phyloP scores from a whole-genome alignment of 164 flowering plant genomes.

The Echeveria elegans region DNA sequence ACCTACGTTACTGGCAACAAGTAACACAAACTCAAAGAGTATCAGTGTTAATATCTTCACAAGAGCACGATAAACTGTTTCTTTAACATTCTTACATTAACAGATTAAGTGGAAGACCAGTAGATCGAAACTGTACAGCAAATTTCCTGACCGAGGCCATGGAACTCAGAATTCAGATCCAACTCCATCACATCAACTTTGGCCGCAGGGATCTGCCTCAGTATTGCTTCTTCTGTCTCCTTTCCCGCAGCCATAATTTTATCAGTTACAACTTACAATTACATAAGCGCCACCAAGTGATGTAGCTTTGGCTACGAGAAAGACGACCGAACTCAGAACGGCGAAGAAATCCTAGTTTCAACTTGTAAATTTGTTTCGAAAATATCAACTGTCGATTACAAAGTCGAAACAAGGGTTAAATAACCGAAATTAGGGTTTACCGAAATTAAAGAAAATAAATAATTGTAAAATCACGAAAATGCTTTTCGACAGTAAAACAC shows the following conservation, averaged over 20 bases:
- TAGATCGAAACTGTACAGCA: background rate
- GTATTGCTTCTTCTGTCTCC: background rate
- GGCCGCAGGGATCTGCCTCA: background rate
- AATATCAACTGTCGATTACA: too few relatives aligned
- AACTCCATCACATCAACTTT: constrained; percentile 2
- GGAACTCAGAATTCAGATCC: constrained; percentile 8
- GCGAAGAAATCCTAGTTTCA: too few relatives aligned
- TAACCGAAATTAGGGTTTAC: too few relatives aligned
- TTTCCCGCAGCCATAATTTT: background rate
- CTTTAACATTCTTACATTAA: background rate
- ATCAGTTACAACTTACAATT: background rate
- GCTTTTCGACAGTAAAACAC: too few relatives aligned
- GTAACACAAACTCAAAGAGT: background rate
- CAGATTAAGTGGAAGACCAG: constrained; percentile 6
- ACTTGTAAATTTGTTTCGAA: too few relatives aligned
- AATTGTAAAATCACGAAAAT: too few relatives aligned
- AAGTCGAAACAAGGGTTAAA: too few relatives aligned
- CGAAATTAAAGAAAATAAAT: too few relatives aligned
- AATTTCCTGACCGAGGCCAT: background rate
- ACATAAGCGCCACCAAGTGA: background rate
- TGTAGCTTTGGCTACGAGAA: too few relatives aligned
- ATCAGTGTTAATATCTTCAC: too few relatives aligned
- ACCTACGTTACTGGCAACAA: background rate
- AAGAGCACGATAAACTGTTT: background rate
- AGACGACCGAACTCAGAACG: too few relatives aligned